Evolutionary conservation across 2,329 filamentous ascomycete species (phyloP), one percentile per base, ranked within the genome.

Genomic region (Colletotrichum magnum): DNA sequence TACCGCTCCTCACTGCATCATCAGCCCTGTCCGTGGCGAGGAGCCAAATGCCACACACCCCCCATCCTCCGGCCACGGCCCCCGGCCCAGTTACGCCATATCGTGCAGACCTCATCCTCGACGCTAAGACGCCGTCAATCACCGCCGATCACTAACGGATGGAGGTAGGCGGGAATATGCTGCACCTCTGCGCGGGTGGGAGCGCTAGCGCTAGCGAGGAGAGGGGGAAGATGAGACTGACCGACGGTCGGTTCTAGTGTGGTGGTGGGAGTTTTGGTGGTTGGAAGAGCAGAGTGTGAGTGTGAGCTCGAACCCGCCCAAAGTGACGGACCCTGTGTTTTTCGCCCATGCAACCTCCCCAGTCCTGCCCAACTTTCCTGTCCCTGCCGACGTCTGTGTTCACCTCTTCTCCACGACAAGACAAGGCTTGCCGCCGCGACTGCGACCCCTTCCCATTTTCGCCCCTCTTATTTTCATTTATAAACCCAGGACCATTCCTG

Each of bases 391-490:
- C 57, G 56, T 61, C 56, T 69, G 62, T 61, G 57, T 66, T 66
- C 62, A 69, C 62, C 60, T 66, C 62, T 60, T 66, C 62, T 67
- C 67, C 62, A 66, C 56, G 62, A 66, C 56, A 32, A 32, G 62
- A 66, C 66, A 61, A 70, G 64, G 57, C 68, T 58, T 66, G 58
- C 58, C 32, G 45, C 21, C 21, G 21, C 21, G 21, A 24, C 21
- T 24, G 21, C 45, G 43, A 39, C 57, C 47, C 58, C 28, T 32
- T 32, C 28, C 28, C 28, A 32, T 68, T 69, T 70, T 70, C 26
- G 68, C 68, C 68, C 68, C 68, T 64, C 47, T 68, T 64, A 48
- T 70, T 70, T 68, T 70, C 39, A 47, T 62, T 67, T 71, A 72
- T 72, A 72, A 71, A 69, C 68, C 64, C 59, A 57, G 43, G 48